A percentile compares a stretch with the other conserved stretches of the same genome.
Conservation (phyloP, 2,329 filamentous ascomycete genomes). For the Camillea tinctor region DNA sequence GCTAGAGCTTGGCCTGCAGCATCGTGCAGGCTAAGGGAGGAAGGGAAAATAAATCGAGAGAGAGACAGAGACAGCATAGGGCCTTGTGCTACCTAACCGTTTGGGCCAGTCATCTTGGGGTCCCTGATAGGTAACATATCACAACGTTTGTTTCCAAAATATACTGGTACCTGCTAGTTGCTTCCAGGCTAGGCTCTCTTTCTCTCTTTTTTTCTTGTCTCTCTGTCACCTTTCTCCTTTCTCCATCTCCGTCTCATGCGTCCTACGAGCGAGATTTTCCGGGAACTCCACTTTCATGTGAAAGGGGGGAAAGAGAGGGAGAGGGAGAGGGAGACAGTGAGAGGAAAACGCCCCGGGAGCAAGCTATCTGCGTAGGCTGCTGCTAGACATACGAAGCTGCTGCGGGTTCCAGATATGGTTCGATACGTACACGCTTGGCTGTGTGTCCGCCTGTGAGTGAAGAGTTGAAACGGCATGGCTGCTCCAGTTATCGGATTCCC, state of each 20-base stretch:
- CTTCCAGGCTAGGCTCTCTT: neutral
- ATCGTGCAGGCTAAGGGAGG: constrained; percentile 27
- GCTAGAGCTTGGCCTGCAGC: constrained; percentile 32
- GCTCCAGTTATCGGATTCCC: neutral
- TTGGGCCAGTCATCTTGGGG: constrained; percentile 21
- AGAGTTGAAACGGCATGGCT: neutral
- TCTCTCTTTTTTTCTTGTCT: neutral
- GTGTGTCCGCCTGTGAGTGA: neutral
- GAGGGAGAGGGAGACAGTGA: too few relatives aligned
- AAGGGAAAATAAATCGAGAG: neutral
- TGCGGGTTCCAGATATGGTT: neutral
- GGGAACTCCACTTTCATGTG: too few relatives aligned
- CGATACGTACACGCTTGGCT: neutral
- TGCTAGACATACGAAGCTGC: neutral
- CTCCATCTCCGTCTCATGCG: too few relatives aligned
- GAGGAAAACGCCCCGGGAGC: too few relatives aligned
- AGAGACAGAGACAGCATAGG: constrained; percentile 23
- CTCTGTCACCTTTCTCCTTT: too few relatives aligned
- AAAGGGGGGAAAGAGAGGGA: neutral
- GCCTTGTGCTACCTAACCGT: constrained; percentile 30
- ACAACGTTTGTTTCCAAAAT: constrained; percentile 20
- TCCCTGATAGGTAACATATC: constrained; percentile 21
- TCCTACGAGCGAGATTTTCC: neutral
- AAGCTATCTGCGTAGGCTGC: neutral
- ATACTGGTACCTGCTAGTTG: neutral